These are phyloP conservation scores for Pleurotus salmoneostramineus DNA, from an alignment of 768 basidiomycete genomes.

Conservation along the genomic window DNA sequence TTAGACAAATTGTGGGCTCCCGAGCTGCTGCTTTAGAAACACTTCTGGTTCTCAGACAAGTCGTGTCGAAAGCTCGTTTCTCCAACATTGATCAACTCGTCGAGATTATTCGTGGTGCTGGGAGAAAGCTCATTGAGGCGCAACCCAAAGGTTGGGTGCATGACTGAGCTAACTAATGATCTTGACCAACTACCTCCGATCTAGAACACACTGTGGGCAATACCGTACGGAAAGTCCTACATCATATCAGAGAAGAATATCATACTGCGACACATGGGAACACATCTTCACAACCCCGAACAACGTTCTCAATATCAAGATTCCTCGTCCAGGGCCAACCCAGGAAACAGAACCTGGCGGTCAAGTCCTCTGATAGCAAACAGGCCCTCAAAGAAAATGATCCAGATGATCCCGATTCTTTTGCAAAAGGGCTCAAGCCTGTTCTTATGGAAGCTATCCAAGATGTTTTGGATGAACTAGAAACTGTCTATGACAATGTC, in stretches of 20 bases:
- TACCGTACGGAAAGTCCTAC: conserved; percentile 87
- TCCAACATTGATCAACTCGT: conserved; percentile 84
- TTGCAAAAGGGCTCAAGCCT: conserved; percentile 78
- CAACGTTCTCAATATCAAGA: conserved; percentile 70
- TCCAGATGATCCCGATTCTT: conserved; percentile 73
- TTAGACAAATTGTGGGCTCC: conserved; percentile 89
- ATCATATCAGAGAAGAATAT: conserved; percentile 95
- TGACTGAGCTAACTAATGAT: conserved; percentile 6
- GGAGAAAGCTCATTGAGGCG: conserved; percentile 78
- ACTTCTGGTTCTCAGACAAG: conserved; percentile 80
- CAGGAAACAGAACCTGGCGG: conserved; percentile 38
- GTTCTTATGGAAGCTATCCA: conserved; percentile 96
- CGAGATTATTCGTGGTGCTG: conserved; percentile 73
- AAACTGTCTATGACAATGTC: conserved; percentile 93
- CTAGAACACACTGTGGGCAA: conserved; percentile 94
- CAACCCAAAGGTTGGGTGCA: conserved; percentile 82
- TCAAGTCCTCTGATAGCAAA: conserved; percentile 46
- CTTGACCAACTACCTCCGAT: conserved; percentile 4
- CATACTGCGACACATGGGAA: conserved; percentile 65
- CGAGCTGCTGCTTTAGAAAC: conserved; percentile 88
- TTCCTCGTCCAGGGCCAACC: conserved; percentile 83
- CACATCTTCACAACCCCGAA: conserved; percentile 27
- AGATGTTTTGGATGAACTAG: conserved; percentile 93
- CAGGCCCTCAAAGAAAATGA: conserved; percentile 65
- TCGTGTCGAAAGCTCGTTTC: conserved; percentile 84